Base-by-base conservation (phyloP, 2,329 filamentous ascomycete genomes). In the Scortechinia acanthostroma region DNA sequence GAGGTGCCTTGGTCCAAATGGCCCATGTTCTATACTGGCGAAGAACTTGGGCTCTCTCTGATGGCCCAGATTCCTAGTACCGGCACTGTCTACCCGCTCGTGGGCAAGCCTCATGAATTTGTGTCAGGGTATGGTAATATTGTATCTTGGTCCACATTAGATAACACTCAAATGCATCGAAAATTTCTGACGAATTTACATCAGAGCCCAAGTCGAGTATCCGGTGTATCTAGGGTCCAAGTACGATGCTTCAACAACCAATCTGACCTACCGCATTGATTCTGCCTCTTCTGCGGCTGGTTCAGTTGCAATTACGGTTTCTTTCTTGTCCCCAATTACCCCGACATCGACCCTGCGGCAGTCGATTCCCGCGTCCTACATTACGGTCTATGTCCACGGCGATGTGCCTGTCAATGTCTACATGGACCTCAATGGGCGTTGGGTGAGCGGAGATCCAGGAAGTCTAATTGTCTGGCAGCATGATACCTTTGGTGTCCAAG, bases 1-100 rank as follows among this genome's bases (percentile, higher is more conserved):
- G 76, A 84, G 46, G 73, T 74, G 42, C 89, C 89, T 2, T 94
- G 88, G 88, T 75, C 80, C 45, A 76, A 79, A 64, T 95, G 89
- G 89, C 89, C 89, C 20, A 91, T 91, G 61, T 90, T 91, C 61
- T 91, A 83, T 73, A 87, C 83, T 4, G 86, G 86, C 23, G 71
- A 80, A 55, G 73, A 83, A 58, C 73, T 78, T 60, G 45, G 59
- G 15, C 42, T 21, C 40, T 17, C 22, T 16, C 6, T 42, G 55
- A 53, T 19, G 57, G 54, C 14, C 28, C 43, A 33, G 22, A 10
- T 43, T 19, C 35, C 35, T 10, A 40, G 35, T 19, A 40, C 10
- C 13, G 35, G 35, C 35, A 15, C 35, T 10, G 35, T 40, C 6
- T 40, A 40, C 35, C 35, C 35, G 35, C 35, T 40, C 17, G 35